Base-by-base conservation (phyloP, 2,329 filamentous ascomycete genomes). In the Penicillium sp. region DNA sequence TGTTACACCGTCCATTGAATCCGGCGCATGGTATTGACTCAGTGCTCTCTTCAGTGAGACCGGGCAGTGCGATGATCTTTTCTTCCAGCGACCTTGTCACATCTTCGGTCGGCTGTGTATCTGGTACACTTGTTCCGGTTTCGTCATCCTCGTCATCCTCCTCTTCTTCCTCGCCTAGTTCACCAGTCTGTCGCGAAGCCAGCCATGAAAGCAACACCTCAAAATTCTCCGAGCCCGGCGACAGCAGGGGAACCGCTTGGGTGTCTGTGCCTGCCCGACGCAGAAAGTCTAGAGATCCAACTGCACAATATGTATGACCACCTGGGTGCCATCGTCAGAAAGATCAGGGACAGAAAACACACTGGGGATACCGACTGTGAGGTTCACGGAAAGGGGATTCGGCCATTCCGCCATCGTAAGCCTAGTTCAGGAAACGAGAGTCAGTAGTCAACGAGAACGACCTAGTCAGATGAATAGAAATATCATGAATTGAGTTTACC, bases 1-100 rank as follows among this genome's bases (percentile, higher is more conserved):
- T 99, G 78, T 96, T 97, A 71, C 86, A 87, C 49, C 95, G 87
- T 26, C 95, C 95, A 68, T 96, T 96, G 76, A 96, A 92, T 10
- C 93, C 95, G 1, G 91, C 83, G 68, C 82, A 84, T 10, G 78
- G 74, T 39, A 81, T 71, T 60, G 67, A 70, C 50, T 68, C 69
- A 39, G 52, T 66, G 47, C 51, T 64, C 21, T 56, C 59, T 13
- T 66, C 58, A 42, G 55, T 26, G 31, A 73, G 55, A 49, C 58
- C 52, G 29, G 72, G 67, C 33, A 78, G 63, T n/a, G 55, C 50
- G 29, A 54, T 55, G 29, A 75, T 62, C 52, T 54, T 59, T 39
- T 73, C 68, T 24, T 68, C 58, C 31, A 70, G 49, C 48, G 61
- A 58, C 6, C 47, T 55, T 2, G 66, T 54, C 22, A 52, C 47